These are phyloP conservation scores for Suillus fuscotomentosus DNA, from an alignment of 768 basidiomycete genomes.

Conservation along the genomic window DNA sequence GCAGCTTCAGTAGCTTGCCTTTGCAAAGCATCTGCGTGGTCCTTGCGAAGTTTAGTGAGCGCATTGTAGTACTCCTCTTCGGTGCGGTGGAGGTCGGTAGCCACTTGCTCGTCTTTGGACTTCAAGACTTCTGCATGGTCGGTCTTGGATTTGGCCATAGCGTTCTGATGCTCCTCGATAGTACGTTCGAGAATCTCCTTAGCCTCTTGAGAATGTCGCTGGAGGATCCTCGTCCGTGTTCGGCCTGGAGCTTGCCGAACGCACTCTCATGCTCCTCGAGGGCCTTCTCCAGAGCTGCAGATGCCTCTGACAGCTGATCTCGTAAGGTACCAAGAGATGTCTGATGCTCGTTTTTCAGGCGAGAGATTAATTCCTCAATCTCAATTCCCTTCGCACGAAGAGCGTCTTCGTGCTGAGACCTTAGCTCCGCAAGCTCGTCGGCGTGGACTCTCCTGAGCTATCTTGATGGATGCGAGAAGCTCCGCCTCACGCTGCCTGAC, in stretches of 20 bases:
- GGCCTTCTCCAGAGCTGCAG: conserved; percentile 42
- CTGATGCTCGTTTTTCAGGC: conserved; percentile 52
- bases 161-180: conserved; percentile 53
- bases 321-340: conserved; percentile 36
- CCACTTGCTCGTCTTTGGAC: conserved; percentile 58
- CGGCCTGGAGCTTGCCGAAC: conserved; percentile 54
- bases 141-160: conserved; percentile 43
- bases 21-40: conserved; percentile 67
- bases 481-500: conserved; percentile 56
- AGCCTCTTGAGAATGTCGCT: conserved; percentile 53
- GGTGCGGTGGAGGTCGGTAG: conserved; percentile 58
- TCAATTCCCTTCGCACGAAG: conserved; percentile 42
- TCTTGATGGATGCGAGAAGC: conserved; percentile 48
- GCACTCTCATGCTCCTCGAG: conserved; percentile 59
- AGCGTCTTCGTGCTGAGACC: conserved; percentile 42
- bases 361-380: conserved; percentile 39
- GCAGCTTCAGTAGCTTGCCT: conserved; percentile 59
- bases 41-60: conserved; percentile 69
- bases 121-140: conserved; percentile 59
- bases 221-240: conserved; percentile 56
- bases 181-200: conserved; percentile 46
- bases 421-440: conserved; percentile 46
- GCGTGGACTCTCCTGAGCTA: conserved; percentile 52
- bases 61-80: conserved; percentile 84
- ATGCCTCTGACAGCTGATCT: conserved; percentile 43